Base-by-base conservation (phyloP, 2,329 filamentous ascomycete species). In the Verticillium klebahnii region DNA sequence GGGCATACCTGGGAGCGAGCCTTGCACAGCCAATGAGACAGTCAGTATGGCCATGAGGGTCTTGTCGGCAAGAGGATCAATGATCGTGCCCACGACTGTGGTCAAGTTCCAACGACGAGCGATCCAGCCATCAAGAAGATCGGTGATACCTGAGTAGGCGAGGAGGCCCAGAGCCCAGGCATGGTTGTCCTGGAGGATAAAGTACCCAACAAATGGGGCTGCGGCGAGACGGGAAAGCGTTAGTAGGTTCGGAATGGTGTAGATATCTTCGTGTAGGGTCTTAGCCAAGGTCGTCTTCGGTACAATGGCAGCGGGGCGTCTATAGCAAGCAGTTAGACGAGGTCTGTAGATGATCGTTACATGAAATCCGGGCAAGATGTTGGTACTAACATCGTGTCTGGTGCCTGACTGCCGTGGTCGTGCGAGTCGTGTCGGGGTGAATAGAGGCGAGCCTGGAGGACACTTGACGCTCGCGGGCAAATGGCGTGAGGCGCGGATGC, bases 11-110 rank as follows among this genome's bases (percentile, higher is more conserved):
- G 94, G 93, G 58, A 99, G 81, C 15, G 87, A 85, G 3, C 92
- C 93, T 69, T 97, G 93, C 65, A 90, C 82, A 4, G 93, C 93
- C 55, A 98, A 78, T 66, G 91, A 93, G 14, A 94, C 88, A 0
- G 94, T 96, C 69, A 96, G 77, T 62, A 97, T 87, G 0, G 94
- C 97, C 95, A 99, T 98, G 66, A 99, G 84, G 9, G 87, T 85
- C 79, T 99, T 99, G 77, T 99, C 95, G 3, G 95, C 95, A 90
- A 97, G 95, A 6, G 95, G 95, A 71, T 97, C 93, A 65, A 99
- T 92, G 34, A 99, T 87, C 60, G 92, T 96, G 60, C 95, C 95
- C 11, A 98, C 92, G 1, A 99, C 94, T 0, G 95, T 98, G 75
- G 95, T 90, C 62, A 92, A 83, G 58, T 94, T 89, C 87, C 90